Percentiles rank a stretch among this genome's conserved stretches.
Evolutionary conservation across 2,329 filamentous ascomycete genomes (phyloP).

Genomic region (Alternaria sp.): DNA sequence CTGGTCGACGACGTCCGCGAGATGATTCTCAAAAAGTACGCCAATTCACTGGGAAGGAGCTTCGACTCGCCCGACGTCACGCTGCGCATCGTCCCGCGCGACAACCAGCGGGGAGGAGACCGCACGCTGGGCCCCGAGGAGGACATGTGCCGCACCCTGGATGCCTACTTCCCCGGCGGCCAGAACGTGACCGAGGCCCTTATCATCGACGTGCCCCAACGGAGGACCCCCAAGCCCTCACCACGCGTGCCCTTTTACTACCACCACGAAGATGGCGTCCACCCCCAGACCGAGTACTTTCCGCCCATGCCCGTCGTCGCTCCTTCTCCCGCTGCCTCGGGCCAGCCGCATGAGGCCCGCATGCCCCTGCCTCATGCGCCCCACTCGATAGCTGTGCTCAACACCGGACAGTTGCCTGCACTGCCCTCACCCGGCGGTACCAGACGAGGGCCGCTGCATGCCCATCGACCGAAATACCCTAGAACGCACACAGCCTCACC

Average conservation of each 20-base stretch:
- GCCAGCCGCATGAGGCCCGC: conserved; percentile 48
- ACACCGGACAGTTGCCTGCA: conserved; percentile 78
- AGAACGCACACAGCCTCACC: conserved; percentile 84
- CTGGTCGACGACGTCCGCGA: conserved; percentile 94
- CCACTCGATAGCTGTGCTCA: conserved; percentile 78
- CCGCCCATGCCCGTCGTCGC: conserved; percentile 65
- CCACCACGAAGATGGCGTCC: conserved; percentile 67
- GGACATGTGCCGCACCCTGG: conserved; percentile 76
- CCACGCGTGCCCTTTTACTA: conserved; percentile 65
- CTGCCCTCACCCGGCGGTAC: conserved; percentile 82
- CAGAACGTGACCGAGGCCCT: conserved; percentile 89
- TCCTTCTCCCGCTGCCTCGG: conserved; percentile 49
- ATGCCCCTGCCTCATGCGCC: conserved; percentile 50
- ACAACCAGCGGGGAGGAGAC: conserved; percentile 62
- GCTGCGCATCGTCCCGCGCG: conserved; percentile 77
- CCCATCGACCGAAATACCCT: conserved; percentile 66
- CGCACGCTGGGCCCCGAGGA: conserved; percentile 85
- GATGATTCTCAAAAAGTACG: conserved; percentile 89
- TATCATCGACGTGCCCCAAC: conserved; percentile 82
- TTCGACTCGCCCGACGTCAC: conserved; percentile 92
- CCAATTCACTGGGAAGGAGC: conserved; percentile 84
- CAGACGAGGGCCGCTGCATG: conserved; percentile 52
- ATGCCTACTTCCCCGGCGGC: conserved; percentile 83
- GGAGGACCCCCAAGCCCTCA: conserved; percentile 80
- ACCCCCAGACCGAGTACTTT: conserved; percentile 82